Conservation (phyloP, 768 basidiomycete genomes). For the Russula foetens region DNA sequence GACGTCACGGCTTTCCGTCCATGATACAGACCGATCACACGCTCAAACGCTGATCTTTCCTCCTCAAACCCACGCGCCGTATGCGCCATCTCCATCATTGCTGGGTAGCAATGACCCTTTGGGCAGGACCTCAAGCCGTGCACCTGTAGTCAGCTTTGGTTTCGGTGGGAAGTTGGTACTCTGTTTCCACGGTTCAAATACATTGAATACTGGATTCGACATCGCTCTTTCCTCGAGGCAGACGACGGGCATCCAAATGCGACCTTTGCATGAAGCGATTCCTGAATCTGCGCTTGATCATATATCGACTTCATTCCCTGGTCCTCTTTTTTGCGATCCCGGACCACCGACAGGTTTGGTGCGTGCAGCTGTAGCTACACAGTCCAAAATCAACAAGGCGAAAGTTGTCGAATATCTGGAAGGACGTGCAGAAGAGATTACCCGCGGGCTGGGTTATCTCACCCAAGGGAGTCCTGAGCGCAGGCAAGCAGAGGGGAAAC, state of each 20-base stretch:
- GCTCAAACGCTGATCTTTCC: conserved; percentile 24
- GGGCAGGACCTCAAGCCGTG: conserved; percentile 59
- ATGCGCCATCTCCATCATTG: conserved; percentile 80
- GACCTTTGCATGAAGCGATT: conserved; percentile 57
- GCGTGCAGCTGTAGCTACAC: conserved; percentile 46
- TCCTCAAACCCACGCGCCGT: conserved; percentile 41
- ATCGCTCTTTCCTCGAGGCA: conserved; percentile 66
- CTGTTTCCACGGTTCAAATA: conserved; percentile 71
- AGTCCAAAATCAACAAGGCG: conserved; percentile 78
- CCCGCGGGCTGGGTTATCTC: conserved; percentile 67
- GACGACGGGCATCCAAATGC: conserved; percentile 61
- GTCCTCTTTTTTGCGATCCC: conserved; percentile 77
- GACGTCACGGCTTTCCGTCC: not conserved
- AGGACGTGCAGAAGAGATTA: conserved; percentile 67
- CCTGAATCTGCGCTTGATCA: conserved; percentile 54
- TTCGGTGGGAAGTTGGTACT: conserved; percentile 89
- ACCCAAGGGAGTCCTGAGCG: conserved; percentile 42
- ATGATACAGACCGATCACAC: conserved; percentile 12
- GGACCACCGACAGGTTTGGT: conserved; percentile 61
- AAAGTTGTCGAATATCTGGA: conserved; percentile 71
- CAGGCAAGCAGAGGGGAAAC: conserved; percentile 63
- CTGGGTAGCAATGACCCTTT: conserved; percentile 78
- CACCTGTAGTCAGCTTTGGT: conserved; percentile 83
- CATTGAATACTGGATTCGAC: conserved; percentile 67
- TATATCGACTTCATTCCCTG: conserved; percentile 62